Evolutionary conservation across 495 filamentous ascomycete species (phyloP).

Genomic region (Mytilinidion resinicola): DNA sequence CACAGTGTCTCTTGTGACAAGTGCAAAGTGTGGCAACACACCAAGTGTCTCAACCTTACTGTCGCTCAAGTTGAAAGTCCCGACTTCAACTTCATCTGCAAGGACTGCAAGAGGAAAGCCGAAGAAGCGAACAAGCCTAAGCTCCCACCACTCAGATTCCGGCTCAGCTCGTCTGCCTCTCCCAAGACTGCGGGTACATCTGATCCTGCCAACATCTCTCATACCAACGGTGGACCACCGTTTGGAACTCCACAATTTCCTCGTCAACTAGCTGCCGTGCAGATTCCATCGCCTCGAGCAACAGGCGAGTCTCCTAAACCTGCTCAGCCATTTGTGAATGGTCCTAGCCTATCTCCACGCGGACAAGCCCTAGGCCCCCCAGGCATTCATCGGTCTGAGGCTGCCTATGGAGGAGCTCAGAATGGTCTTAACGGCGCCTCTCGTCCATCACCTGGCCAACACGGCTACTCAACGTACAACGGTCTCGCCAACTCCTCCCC

Average conservation of each 20-base stretch:
- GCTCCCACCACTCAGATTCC: constrained; percentile 61
- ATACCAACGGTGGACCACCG: constrained; percentile 8
- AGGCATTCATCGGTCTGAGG: constrained; percentile 26
- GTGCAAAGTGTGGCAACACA: constrained; percentile 96
- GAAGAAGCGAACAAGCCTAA: constrained; percentile 61
- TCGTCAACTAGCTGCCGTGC: constrained; percentile 25
- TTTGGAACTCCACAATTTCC: constrained; percentile 4
- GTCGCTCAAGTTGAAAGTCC: constrained; percentile 72
- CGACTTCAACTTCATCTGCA: constrained; percentile 85
- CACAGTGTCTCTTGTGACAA: constrained; percentile 92
- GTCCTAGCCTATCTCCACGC: constrained; percentile 36
- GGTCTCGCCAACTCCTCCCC: constrained; percentile 21
- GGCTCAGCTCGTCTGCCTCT: constrained; percentile 47
- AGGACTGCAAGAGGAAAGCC: constrained; percentile 62
- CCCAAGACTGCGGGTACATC: constrained; percentile 16
- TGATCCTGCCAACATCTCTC: constrained; percentile 33
- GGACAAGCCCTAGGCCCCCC: constrained; percentile 31
- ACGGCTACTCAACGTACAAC: constrained; percentile 3
- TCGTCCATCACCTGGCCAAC: constrained; percentile 4
- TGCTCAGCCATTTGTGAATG: constrained; percentile 25
- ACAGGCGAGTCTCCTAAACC: constrained; percentile 13
- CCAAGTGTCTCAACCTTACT: constrained; percentile 75
- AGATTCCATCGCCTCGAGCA: constrained; percentile 20
- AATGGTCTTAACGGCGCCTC: constrained; percentile 10
- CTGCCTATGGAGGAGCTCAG: constrained; percentile 15